phyloP scores from a whole-genome alignment of 2,329 filamentous ascomycete genomes.

The Ophioceras dolichostomum region DNA sequence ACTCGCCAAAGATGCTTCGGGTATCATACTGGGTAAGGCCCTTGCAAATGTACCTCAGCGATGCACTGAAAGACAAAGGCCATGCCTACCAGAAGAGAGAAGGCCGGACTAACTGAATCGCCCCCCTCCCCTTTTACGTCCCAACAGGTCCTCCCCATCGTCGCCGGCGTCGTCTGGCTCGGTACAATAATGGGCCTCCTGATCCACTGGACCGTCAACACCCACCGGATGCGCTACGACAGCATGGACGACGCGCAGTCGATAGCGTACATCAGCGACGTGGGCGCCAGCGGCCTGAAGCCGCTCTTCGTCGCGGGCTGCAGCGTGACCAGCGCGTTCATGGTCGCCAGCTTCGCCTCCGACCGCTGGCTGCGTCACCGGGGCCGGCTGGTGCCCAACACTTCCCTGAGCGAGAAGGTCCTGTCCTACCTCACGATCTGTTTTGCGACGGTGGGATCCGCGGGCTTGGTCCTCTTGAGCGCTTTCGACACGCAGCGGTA shows the following conservation, averaged over 20 bases:
- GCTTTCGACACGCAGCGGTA: constrained; percentile 76
- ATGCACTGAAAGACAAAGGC: neutral
- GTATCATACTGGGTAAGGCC: constrained; percentile 12
- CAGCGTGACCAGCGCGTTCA: constrained; percentile 59
- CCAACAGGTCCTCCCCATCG: constrained; percentile 50
- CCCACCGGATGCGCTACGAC: constrained; percentile 39
- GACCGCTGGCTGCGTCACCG: constrained; percentile 80
- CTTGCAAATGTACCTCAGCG: neutral
- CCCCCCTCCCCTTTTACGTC: neutral
- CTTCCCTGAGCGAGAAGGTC: constrained; percentile 47
- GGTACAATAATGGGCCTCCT: constrained; percentile 58
- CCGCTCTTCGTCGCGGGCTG: constrained; percentile 69
- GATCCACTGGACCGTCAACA: constrained; percentile 52
- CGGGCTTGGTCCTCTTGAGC: constrained; percentile 68
- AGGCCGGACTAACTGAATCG: constrained; percentile 3
- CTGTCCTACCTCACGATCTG: constrained; percentile 50
- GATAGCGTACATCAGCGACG: constrained; percentile 63
- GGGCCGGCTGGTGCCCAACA: constrained; percentile 67
- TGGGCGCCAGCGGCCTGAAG: constrained; percentile 50
- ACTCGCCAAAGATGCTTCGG: constrained; percentile 10
- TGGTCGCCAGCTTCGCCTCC: constrained; percentile 68
- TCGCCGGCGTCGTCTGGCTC: constrained; percentile 54
- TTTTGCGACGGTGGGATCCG: constrained; percentile 62
- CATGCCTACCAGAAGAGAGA: neutral
- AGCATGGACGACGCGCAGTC: constrained; percentile 46